phyloP scores from a whole-genome alignment of 176 grass and related monocot genomes.

The Raddia distichophylla region DNA sequence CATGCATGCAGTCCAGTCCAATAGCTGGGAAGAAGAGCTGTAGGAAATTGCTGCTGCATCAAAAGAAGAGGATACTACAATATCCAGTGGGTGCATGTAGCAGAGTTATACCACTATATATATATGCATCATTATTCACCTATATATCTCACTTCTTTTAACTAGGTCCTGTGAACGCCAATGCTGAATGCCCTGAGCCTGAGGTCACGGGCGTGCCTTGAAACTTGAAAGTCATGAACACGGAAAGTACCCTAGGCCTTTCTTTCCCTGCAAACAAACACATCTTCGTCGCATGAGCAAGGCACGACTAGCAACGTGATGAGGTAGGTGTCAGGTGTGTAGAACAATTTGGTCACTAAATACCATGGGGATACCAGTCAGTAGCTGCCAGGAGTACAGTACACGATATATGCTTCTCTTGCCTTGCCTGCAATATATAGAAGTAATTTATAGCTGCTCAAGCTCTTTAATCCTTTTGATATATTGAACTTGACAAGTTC shows the following conservation, averaged over 20 bases:
- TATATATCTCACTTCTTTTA: constrained; percentile 8
- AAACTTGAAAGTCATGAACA: constrained; percentile 31
- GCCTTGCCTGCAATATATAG: background rate
- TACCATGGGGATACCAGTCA: constrained; percentile 28
- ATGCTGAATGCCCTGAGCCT: background rate
- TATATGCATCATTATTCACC: background rate
- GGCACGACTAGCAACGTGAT: background rate
- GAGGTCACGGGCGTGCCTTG: constrained; percentile 52
- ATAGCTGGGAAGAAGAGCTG: constrained; percentile 31
- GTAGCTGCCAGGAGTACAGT: background rate
- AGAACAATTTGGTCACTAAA: constrained; percentile 25
- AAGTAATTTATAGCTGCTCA: background rate
- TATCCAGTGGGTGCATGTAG: constrained; percentile 3
- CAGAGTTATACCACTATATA: constrained; percentile 5
- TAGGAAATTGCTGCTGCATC: constrained; percentile 41
- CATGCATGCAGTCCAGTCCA: constrained; percentile 23
- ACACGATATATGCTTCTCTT: background rate
- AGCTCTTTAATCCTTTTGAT: too few species aligned
- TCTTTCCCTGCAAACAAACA: constrained; percentile 45
- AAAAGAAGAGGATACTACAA: background rate
- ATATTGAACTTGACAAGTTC: too few species aligned
- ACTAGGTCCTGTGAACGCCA: background rate
- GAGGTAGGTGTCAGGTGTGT: background rate
- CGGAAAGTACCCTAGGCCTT: background rate
- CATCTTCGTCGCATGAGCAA: background rate